Conservation (phyloP, 345 rosid genomes). For the Firmiana major region DNA sequence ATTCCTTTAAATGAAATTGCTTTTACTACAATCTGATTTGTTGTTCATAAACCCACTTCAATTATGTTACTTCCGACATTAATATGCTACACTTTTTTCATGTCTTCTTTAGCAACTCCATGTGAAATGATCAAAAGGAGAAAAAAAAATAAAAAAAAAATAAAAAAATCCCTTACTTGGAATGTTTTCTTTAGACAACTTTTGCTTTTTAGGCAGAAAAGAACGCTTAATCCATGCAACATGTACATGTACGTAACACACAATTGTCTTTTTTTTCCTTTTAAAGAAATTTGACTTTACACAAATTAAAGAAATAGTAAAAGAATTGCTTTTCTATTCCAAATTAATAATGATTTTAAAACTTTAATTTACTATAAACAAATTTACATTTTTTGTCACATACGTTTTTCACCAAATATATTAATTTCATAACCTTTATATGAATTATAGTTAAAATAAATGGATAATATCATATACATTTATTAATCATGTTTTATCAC, state of each 20-base stretch:
- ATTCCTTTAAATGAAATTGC: not conserved
- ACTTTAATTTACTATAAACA: not conserved
- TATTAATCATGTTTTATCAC: too few relatives aligned
- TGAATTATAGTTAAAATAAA: too few relatives aligned
- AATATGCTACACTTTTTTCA: not conserved
- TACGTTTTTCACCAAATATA: not conserved
- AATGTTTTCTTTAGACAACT: not conserved
- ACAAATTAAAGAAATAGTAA: not conserved
- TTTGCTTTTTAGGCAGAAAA: not conserved
- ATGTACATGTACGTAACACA: not conserved
- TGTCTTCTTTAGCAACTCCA: not conserved
- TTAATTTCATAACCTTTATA: not conserved
- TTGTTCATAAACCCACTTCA: not conserved
- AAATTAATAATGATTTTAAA: not conserved
- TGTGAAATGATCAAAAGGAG: not conserved
- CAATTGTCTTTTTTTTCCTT: not conserved
- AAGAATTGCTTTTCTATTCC: not conserved
- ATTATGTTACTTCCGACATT: not conserved
- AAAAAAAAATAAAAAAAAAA: too few relatives aligned
- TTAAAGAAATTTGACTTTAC: not conserved
- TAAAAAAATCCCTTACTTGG: constrained; percentile 13
- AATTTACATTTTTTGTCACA: not conserved
- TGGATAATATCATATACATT: too few relatives aligned
- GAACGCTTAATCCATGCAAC: not conserved
- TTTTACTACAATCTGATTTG: not conserved